Base-by-base conservation (phyloP, 768 basidiomycete genomes). In the Lentinula boryana region DNA sequence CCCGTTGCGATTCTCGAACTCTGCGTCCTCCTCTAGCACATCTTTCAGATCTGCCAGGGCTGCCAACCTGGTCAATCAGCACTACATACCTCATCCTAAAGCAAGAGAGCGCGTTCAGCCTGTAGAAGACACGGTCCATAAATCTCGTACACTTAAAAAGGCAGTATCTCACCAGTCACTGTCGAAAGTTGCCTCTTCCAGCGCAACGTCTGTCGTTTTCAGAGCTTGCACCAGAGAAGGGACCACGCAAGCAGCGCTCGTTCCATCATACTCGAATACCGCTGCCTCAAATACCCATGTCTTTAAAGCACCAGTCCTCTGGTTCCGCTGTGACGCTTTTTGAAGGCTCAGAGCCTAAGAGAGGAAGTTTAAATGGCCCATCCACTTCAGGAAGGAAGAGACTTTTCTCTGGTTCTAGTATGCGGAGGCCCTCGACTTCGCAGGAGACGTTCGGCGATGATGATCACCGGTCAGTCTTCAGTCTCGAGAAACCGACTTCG, bases 321-420 rank as follows among this genome's bases (percentile, higher is more conserved):
- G 54, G 44, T 67, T 71, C 69, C 49, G 69, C 74, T 41, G 66
- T 69, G 23, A 64, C 69, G 44, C 63, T 71, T 35, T 66, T 64
- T 2, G 46, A 59, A 31, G 38, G 50, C 8, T 15, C 18, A 58
- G 62, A 66, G 60, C 61, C 68, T 60, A 75, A 69, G 59, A 69
- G 72, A 62, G 69, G 67, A n/a, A 72, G 71, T 54, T 58, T 67
- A 6, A 68, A 69, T 43, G 71, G 70, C 57, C 64, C 68, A 13
- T 57, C 68, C 16, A 65, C 70, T 16, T 68, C 72, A 15, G 69
- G 72, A 18, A 71, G 85, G 57, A 84, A 80, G 66, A 81, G 88
- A n/a, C 70, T 89, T 12, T 88, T 88, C 65, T 88, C 88, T 16
- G 77, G 79, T 40, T 80, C 84, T 6, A 83, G 79, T 65, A 63